Evolutionary conservation across 2,329 filamentous ascomycete genomes (phyloP).

Genomic region (Ophiocordyceps camponoti-saundersi): DNA sequence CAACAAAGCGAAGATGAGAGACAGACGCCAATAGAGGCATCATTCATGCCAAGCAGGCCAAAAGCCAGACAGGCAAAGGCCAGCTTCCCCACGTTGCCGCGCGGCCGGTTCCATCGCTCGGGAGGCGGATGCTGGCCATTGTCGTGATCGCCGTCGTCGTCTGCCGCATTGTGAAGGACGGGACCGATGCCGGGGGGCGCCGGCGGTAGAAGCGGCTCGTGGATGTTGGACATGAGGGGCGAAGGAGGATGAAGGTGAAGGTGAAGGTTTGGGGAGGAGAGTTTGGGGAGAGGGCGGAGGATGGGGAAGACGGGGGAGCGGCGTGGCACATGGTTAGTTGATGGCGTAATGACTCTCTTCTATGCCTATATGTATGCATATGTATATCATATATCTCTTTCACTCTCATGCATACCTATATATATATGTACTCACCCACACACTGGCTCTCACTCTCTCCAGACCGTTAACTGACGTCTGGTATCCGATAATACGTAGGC

Average conservation of each 20-base stretch:
- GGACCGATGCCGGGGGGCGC: background rate
- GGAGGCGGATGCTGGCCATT: slow-evolving; percentile 4
- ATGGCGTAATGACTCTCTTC: too few species aligned
- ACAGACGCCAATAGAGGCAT: slow-evolving; percentile 40
- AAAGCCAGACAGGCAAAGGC: slow-evolving; percentile 37
- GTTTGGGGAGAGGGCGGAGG: background rate
- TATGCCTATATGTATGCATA: too few species aligned
- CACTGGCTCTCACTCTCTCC: too few species aligned
- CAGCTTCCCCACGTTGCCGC: slow-evolving; percentile 13
- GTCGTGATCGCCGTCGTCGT: background rate
- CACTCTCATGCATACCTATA: too few species aligned
- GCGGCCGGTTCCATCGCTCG: slow-evolving; percentile 20
- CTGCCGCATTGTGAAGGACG: background rate
- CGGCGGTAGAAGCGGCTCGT: background rate
- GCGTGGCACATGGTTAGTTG: too few species aligned
- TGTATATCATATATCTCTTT: too few species aligned
- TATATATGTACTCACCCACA: too few species aligned
- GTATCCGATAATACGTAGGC: too few species aligned
- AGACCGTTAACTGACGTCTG: too few species aligned
- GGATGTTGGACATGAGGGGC: background rate
- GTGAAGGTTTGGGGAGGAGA: background rate
- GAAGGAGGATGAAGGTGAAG: background rate
- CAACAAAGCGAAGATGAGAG: background rate
- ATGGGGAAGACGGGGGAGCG: background rate
- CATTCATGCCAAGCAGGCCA: slow-evolving; percentile 44